These are phyloP conservation scores for Pyrenophora graminea DNA, from an alignment of 2,329 filamentous ascomycete genomes.

Conservation along the genomic window DNA sequence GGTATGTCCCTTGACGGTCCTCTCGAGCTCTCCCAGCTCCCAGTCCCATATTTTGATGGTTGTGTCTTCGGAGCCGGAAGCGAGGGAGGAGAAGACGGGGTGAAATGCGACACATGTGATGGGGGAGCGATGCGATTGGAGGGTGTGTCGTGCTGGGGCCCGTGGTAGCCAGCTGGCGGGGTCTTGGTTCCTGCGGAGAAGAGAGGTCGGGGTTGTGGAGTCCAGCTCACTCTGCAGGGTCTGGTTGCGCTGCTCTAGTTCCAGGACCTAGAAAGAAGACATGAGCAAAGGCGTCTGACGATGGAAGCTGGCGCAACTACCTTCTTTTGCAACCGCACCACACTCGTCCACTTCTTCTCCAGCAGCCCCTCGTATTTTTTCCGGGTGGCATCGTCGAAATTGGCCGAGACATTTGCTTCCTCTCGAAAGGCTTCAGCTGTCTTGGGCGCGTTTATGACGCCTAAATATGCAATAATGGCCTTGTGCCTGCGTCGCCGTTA, in stretches of 20 bases:
- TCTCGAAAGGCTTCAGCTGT: slow-evolving; percentile 73
- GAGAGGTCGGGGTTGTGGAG: slow-evolving; percentile 76
- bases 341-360: slow-evolving; percentile 98
- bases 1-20: slow-evolving; percentile 90
- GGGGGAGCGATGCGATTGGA: slow-evolving; percentile 79
- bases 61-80: slow-evolving; percentile 87
- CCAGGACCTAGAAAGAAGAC: slow-evolving; percentile 72
- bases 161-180: slow-evolving; percentile 85
- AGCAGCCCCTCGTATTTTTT: slow-evolving; percentile 94
- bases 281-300: slow-evolving; percentile 18
- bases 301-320: slow-evolving; percentile 48
- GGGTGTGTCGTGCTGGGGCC: slow-evolving; percentile 76
- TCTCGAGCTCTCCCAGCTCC: slow-evolving; percentile 87
- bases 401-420: slow-evolving; percentile 74
- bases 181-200: slow-evolving; percentile 80
- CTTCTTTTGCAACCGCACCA: slow-evolving; percentile 95
- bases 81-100: slow-evolving; percentile 85
- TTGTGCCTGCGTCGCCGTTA: slow-evolving; percentile 69
- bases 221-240: slow-evolving; percentile 82
- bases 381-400: slow-evolving; percentile 76
- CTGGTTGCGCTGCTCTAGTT: slow-evolving; percentile 77
- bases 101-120: slow-evolving; percentile 92
- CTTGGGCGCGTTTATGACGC: slow-evolving; percentile 70
- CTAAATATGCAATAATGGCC: slow-evolving; percentile 87
- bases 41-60: slow-evolving; percentile 98